Evolutionary conservation across 371 early-diverging fungal species (phyloP).

Genomic region (Zychaea mexicana): DNA sequence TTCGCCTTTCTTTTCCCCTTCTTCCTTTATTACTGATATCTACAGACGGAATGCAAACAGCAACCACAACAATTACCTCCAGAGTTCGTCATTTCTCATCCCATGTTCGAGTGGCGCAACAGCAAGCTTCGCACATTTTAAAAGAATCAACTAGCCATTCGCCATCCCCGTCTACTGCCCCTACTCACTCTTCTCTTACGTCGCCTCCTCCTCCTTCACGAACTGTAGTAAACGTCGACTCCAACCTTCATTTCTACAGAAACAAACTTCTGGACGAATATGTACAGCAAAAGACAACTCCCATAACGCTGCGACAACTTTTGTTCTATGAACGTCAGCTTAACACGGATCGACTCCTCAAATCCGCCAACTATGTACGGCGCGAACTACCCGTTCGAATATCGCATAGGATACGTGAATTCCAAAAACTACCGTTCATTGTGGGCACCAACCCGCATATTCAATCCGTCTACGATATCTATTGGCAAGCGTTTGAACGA

Average conservation of each 20-base stretch:
- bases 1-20: not conserved
- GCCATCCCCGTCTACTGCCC: not conserved
- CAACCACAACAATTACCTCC: not conserved
- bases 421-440: conserved; percentile 81
- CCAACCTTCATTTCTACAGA: conserved; percentile 67
- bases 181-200: not conserved
- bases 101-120: not conserved
- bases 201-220: not conserved
- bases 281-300: conserved; percentile 65
- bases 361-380: conserved; percentile 83
- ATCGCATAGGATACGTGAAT: conserved; percentile 84
- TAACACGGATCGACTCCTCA: conserved; percentile 71
- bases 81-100: conserved; percentile 3
- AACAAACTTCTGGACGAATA: conserved; percentile 78
- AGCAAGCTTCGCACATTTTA: not conserved
- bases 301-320: conserved; percentile 83
- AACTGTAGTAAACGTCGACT: not conserved
- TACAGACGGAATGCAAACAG: too few species aligned
- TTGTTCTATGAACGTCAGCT: conserved; percentile 80
- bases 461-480: conserved; percentile 72
- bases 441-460: conserved; percentile 85
- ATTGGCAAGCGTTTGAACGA: conserved; percentile 82
- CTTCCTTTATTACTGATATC: not conserved
- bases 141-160: not conserved
- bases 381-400: conserved; percentile 84